These are phyloP conservation scores for Stipa capillata DNA, from an alignment of 176 grass and related monocot species.

Conservation along the genomic window DNA sequence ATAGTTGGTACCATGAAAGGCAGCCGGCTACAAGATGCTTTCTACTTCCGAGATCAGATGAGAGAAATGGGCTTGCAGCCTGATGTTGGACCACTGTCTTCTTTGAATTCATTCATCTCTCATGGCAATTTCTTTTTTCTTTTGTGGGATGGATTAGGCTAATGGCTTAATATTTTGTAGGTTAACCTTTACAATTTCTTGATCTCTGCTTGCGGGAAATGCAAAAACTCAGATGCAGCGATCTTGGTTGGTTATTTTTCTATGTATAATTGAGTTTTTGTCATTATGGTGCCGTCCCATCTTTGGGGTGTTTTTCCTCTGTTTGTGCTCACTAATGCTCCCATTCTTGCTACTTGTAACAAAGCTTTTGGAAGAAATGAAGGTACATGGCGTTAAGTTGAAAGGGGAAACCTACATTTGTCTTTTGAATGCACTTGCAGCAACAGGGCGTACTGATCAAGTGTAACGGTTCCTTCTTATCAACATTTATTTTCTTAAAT, in stretches of 20 bases:
- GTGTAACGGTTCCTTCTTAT: constrained; percentile 47
- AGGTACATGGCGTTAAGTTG: constrained; percentile 68
- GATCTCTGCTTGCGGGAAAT: constrained; percentile 89
- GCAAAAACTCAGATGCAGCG: constrained; percentile 79
- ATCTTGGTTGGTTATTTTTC: constrained; percentile 53
- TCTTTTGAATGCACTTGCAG: constrained; percentile 82
- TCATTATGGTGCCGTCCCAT: background rate
- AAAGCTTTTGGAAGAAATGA: constrained; percentile 99
- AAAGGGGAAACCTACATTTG: constrained; percentile 96
- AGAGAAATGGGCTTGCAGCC: constrained; percentile 82
- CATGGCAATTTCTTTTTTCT: background rate
- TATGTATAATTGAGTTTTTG: background rate
- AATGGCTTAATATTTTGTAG: constrained; percentile 41
- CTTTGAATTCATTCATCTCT: background rate
- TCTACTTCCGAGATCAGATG: constrained; percentile 97
- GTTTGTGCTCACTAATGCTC: background rate
- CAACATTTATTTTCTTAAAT: background rate
- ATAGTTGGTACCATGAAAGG: constrained; percentile 96
- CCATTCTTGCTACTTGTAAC: constrained; percentile 19
- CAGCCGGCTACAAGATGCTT: constrained; percentile 78
- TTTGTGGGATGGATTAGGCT: background rate
- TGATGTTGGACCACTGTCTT: constrained; percentile 52
- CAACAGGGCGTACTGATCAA: constrained; percentile 74
- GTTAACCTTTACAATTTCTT: constrained; percentile 99
- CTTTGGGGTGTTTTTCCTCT: background rate